Evolutionary conservation across 345 rosid species (phyloP).

Genomic region (Geranium rotundifolium): DNA sequence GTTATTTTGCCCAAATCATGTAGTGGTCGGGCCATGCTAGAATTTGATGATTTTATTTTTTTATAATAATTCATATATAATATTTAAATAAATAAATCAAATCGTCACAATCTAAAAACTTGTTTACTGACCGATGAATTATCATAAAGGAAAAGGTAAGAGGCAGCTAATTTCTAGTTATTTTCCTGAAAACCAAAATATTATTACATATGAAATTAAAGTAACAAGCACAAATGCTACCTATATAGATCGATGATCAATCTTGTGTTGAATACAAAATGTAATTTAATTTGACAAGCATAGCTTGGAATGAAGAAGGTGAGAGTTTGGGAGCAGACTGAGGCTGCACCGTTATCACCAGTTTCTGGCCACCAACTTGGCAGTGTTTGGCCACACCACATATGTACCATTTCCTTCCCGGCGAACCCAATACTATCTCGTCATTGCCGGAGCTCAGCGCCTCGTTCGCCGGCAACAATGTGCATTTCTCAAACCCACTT

Average conservation of each 20-base stretch:
- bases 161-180: too few relatives aligned
- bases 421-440: conserved; percentile 12
- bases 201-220: too few relatives aligned
- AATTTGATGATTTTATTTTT: too few relatives aligned
- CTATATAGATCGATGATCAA: neutral
- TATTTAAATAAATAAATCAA: too few relatives aligned
- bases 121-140: too few relatives aligned
- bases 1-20: too few relatives aligned
- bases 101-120: too few relatives aligned
- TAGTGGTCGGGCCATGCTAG: too few relatives aligned
- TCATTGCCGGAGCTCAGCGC: conserved; percentile 19
- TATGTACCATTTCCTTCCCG: conserved; percentile 39
- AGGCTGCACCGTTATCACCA: conserved; percentile 11
- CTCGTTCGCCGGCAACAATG: neutral
- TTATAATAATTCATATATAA: too few relatives aligned
- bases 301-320: neutral
- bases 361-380: conserved; percentile 17
- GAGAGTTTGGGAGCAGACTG: neutral
- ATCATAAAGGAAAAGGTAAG: too few relatives aligned
- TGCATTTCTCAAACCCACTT: conserved; percentile 20
- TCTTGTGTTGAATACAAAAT: neutral
- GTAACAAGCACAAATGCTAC: too few relatives aligned
- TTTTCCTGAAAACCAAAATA: too few relatives aligned
- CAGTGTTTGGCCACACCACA: conserved; percentile 30
- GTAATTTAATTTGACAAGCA: neutral